Conservation (phyloP, 352 stramenopile genomes). For the Phytopythium delawarense region DNA sequence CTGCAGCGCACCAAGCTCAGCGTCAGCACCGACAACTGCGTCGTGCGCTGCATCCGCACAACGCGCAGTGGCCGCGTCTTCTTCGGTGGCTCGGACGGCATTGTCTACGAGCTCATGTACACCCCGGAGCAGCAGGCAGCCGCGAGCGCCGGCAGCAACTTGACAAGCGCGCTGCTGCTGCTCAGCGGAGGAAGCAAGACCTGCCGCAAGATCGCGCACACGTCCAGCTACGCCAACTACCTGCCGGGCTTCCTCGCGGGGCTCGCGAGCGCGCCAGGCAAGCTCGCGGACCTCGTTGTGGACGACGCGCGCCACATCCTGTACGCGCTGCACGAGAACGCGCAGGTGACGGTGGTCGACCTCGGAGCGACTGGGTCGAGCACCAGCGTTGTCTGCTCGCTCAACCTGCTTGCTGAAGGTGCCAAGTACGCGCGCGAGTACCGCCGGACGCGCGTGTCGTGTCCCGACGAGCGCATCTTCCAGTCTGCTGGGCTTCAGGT, state of each 20-base stretch:
- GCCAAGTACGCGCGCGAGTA: constrained; percentile 83
- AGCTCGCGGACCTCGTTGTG: constrained; percentile 85
- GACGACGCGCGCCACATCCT: constrained; percentile 89
- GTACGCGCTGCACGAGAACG: constrained; percentile 89
- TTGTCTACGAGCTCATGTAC: constrained; percentile 92
- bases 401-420: constrained; percentile 68
- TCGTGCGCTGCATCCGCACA: constrained; percentile 88
- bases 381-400: constrained; percentile 52
- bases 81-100: constrained; percentile 94
- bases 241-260: constrained; percentile 74
- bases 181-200: constrained; percentile 52
- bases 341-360: constrained; percentile 74
- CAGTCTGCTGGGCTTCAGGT: constrained; percentile 61
- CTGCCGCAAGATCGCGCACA: constrained; percentile 92
- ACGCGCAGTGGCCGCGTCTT: constrained; percentile 92
- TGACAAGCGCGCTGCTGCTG: constrained; percentile 21
- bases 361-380: constrained; percentile 47
- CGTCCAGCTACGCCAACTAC: constrained; percentile 78
- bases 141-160: constrained; percentile 15
- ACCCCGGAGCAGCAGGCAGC: constrained; percentile 35
- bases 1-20: constrained; percentile 86
- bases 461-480: constrained; percentile 78
- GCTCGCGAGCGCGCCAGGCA: constrained; percentile 69
- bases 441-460: constrained; percentile 76
- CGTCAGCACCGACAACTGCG: constrained; percentile 92